Evolutionary conservation across 2,329 filamentous ascomycete genomes (phyloP), one percentile per base, ranked within the genome.

Genomic region (Monosporascus sp.): DNA sequence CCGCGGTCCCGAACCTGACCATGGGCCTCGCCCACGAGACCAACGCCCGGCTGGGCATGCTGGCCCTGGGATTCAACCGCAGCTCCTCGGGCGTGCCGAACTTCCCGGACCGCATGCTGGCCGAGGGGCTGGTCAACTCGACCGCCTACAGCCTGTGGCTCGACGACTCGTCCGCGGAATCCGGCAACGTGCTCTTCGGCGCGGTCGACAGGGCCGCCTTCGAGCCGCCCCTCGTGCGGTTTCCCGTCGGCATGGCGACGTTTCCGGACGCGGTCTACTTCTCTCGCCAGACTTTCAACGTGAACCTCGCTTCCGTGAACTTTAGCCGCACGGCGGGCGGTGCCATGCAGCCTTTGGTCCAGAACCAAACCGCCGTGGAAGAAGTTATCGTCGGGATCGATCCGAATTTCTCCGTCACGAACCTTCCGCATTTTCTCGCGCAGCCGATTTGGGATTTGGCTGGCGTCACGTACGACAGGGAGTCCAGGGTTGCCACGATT

Each of bases 121-220:
- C 56, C 9, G 50, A 55, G 3, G 65, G 64, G 20, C 58, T 64
- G 35, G 65, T 67, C 54, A 58, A 60, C 43, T 63, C 59, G 17
- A 60, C 59, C 15, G 63, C 65, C 17, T 70, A 66, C 55, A 68
- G 67, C 54, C 63, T 70, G 54, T 70, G 67, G 66, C 59, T 70
- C 15, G 62, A 70, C 53, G 55, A 63, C 43, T 52, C 58, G 17
- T 50, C 62, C 7, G 67, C 59, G 8, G 50, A 47, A 7, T 63
- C 66, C 1, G 67, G 67, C 9, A 59, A 58, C 20, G 49, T 70
- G n/a, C 58, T 70, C 22, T 63, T 70, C 18, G 67, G 67, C 20
- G 67, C 67, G 45, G 50, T 70, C 54, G 67, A 70, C 57, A 56
- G 53, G 48, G 60, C 65, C 15, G 60, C 61, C 20, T 67, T 60